Base-by-base conservation (phyloP, 2,329 filamentous ascomycete genomes). In the Ceratocystis colombiana region DNA sequence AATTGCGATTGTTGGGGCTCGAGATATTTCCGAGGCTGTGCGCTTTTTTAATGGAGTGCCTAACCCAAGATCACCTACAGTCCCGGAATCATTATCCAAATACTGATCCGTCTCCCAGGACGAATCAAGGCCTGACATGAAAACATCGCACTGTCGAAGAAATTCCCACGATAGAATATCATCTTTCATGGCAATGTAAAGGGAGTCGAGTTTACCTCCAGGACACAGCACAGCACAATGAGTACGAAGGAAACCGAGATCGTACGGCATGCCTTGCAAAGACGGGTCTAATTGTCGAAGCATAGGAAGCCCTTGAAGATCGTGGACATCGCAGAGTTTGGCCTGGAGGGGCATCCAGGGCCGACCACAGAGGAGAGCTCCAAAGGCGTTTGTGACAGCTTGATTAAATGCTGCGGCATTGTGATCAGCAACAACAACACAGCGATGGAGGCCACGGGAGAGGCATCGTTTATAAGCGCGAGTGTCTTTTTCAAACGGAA, bases 401-500 rank as follows among this genome's bases (percentile, higher is more conserved):
- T 70, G 71, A 10, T 72, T 74, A 70, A 85, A 83, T 0, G 82
- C 79, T 37, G 76, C 73, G 55, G 79, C 77, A 67, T 79, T 77
- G 2, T 75, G 76, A 20, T 80, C 81, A 55, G 77, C 76, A 12
- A 85, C 77, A 7, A 79, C 80, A 20, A 85, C 76, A 73, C 83
- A 80, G 67, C 79, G 80, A 70, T 85, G 83, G 57, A 85, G 77
- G 2, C 83, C 83, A 17, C 83, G 80, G 15, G 83, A 85, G 3
- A 85, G 75, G 57, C 82, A 84, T 55, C 83, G 77, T 71, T 84
- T 84, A 73, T 85, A 85, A 3, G 82, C 82, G 50, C 77, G 80
- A 15, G 82, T 84, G 69, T 84, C 82, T 71, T 83, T 82, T 72
- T 85, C 83, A 71, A 85, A 85, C 0, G 83, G 83, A 69, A 84